Base-by-base conservation (phyloP, 208 protist genomes). In the Acanthamoeba healyi region DNA sequence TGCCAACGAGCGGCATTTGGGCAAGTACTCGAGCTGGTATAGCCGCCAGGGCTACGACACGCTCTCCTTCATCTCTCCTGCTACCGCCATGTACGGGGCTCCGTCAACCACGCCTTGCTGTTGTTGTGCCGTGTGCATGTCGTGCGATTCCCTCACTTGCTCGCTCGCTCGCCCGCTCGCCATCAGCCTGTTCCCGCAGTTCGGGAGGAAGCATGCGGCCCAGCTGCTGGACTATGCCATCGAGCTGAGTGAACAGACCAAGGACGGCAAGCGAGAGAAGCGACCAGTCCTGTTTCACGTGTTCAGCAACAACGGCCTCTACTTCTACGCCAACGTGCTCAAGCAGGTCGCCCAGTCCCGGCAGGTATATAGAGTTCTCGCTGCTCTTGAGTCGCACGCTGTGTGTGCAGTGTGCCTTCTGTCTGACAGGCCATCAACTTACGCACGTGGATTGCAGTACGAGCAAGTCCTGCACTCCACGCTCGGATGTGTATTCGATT, bases 31-130 rank as follows among this genome's bases (percentile, higher is more conserved):
- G 17, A 42, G 36, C 36, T 79, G 70, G 70, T 79, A 79, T 32
- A 79, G 70, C 70, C 38, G 32, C 70, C 70, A 79, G 70, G 70
- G 70, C 70, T 79, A 46, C 36, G 70, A 79, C 70, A 79, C 70
- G 12, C 36, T 79, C n/a, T 79, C 70, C 5, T 79, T 79, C 36
- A 44, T 79, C 70, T 42, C 70, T 38, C 70, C 70, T n/a, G n/a
- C 70, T 4, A 46, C 70, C 26, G 9, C 70, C 5, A 79, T 79
- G 70, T 79, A 42, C 36, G 70, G 38, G 36, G 7, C 70, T 24
- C 17, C 26, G 15, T 79, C 9, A n/a, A n/a, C n/a, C n/a, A n/a
- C n/a, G n/a, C n/a, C n/a, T n/a, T n/a, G n/a, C n/a, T n/a, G n/a
- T n/a, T n/a, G n/a, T n/a, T n/a, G n/a, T n/a, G n/a, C n/a, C n/a